Conservation (phyloP, 371 early-diverging fungal genomes). For the Rhizomucor miehei region DNA sequence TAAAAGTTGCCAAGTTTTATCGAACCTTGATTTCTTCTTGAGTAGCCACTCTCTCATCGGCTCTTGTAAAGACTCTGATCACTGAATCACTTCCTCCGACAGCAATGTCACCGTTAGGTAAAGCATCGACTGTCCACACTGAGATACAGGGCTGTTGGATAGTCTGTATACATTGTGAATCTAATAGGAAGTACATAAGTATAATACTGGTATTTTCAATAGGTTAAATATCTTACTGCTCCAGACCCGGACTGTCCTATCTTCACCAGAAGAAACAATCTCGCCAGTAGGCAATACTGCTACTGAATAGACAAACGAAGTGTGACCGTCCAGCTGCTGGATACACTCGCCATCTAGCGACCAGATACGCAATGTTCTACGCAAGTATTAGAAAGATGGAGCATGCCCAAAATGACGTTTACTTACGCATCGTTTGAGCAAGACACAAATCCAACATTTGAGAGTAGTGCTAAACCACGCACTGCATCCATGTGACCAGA, state of each 20-base stretch:
- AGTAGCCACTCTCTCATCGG: constrained; percentile 59
- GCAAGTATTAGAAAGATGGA: neutral
- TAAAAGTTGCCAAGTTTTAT: no score
- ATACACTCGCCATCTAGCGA: constrained; percentile 68
- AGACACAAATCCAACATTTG: constrained; percentile 76
- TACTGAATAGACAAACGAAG: constrained; percentile 91
- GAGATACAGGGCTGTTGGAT: constrained; percentile 87
- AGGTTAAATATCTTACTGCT: constrained; percentile 45
- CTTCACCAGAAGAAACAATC: constrained; percentile 91
- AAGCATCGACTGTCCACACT: constrained; percentile 83
- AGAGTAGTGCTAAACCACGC: constrained; percentile 68
- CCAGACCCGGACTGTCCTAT: constrained; percentile 90
- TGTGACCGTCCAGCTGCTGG: constrained; percentile 84
- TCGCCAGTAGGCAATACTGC: constrained; percentile 70
- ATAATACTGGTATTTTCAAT: neutral
- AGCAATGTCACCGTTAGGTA: constrained; percentile 86
- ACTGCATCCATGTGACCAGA: constrained; percentile 94
- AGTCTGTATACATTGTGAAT: constrained; percentile 70
- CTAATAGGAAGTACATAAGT: constrained; percentile 25
- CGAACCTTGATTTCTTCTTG: constrained; percentile 42
- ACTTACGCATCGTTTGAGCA: constrained; percentile 85
- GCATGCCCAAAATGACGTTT: neutral
- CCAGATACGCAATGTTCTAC: constrained; percentile 83
- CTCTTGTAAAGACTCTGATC: constrained; percentile 80
- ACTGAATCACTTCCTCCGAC: constrained; percentile 84